Evolutionary conservation across 176 grass and related monocot species (phyloP).

Genomic region (Panicum miliaceum): DNA sequence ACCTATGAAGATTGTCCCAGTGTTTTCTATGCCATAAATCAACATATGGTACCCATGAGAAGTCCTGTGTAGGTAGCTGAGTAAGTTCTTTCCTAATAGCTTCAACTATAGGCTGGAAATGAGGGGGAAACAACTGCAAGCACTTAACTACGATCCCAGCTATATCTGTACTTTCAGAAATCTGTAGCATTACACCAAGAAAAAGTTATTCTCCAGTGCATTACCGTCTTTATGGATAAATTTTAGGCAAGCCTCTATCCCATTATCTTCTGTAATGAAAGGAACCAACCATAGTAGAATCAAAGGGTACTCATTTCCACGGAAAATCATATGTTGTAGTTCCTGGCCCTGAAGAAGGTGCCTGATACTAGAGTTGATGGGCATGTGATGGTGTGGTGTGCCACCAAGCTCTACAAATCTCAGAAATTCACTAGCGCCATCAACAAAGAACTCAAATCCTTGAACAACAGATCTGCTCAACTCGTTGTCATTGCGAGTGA

Average conservation of each 20-base stretch:
- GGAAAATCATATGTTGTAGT: not conserved
- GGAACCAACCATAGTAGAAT: not conserved
- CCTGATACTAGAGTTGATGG: not conserved
- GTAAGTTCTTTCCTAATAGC: not conserved
- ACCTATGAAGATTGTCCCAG: not conserved
- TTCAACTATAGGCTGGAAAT: not conserved
- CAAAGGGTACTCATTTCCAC: not conserved
- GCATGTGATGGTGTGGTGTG: not conserved
- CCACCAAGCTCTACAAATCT: not conserved
- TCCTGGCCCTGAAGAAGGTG: not conserved
- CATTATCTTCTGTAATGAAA: no score
- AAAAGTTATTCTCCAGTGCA: no score
- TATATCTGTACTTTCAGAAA: no score
- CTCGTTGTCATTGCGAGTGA: no score
- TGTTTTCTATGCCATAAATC: not conserved
- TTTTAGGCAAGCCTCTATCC: no score
- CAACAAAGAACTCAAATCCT: no score
- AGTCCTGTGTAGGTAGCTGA: not conserved
- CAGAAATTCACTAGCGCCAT: no score
- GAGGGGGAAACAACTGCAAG: not conserved
- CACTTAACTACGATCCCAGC: no score
- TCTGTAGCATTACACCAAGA: no score
- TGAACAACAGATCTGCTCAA: no score
- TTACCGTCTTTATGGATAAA: no score
- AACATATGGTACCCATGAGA: not conserved